phyloP scores from a whole-genome alignment of 75 land plant genomes.

The Cryptomeria japonica region DNA sequence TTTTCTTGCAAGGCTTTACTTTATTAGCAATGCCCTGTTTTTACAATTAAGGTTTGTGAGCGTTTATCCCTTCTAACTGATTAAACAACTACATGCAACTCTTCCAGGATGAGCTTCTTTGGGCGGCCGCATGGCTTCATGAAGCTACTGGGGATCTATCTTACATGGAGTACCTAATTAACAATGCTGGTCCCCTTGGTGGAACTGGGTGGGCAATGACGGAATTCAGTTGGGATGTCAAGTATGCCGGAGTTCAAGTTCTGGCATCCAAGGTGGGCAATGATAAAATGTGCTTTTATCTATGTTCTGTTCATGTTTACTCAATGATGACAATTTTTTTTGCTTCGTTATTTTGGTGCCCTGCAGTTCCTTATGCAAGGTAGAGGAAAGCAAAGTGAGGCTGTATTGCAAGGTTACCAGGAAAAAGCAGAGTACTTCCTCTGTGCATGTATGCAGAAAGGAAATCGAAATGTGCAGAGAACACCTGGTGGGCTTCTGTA shows the following conservation, averaged over 20 bases:
- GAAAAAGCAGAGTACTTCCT: conserved; percentile 75
- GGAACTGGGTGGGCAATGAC: conserved; percentile 60
- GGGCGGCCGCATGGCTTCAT: conserved; percentile 80
- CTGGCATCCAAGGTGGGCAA: conserved; percentile 61
- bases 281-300: background rate
- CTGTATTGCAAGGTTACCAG: conserved; percentile 44
- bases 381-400: conserved; percentile 22
- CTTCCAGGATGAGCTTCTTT: conserved; percentile 68
- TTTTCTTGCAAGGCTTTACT: background rate
- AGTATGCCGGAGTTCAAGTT: conserved; percentile 68
- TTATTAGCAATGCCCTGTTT: background rate
- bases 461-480: conserved; percentile 54
- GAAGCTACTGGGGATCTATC: conserved; percentile 51
- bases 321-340: background rate
- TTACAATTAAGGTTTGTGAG: no score
- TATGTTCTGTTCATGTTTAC: background rate
- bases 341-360: background rate
- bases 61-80: background rate
- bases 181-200: conserved; percentile 54
- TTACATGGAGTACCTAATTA: conserved; percentile 59
- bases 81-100: background rate
- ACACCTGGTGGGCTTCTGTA: conserved; percentile 46
- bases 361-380: conserved; percentile 60
- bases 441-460: conserved; percentile 78
- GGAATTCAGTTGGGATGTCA: conserved; percentile 79